Evolutionary conservation across 139 green algal genomes (phyloP).

Genomic region (Chlorella sp.): DNA sequence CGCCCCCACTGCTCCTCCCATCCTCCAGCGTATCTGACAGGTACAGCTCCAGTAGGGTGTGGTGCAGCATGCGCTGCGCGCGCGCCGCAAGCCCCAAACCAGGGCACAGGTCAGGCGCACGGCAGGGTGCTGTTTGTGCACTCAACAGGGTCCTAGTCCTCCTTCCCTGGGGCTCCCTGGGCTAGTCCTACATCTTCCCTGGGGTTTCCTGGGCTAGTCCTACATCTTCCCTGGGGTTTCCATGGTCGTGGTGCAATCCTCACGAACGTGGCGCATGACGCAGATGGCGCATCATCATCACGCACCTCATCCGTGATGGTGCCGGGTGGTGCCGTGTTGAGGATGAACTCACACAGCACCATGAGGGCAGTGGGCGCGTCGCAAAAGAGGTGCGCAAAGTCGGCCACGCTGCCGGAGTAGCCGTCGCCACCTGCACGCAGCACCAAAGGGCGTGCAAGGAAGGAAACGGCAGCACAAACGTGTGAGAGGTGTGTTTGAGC

Average conservation of each 20-base stretch:
- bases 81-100: neutral
- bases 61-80: constrained; percentile 60
- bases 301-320: neutral
- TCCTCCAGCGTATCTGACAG: constrained; percentile 24
- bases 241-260: too few species aligned
- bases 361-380: constrained; percentile 68
- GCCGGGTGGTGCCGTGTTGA: constrained; percentile 44
- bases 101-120: too few species aligned
- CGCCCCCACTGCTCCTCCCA: neutral
- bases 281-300: too few species aligned
- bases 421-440: constrained; percentile 2
- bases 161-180: too few species aligned
- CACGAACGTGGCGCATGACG: too few species aligned
- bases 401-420: constrained; percentile 56
- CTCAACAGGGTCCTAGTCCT: too few species aligned
- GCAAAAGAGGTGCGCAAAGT: constrained; percentile 81
- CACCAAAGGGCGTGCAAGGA: neutral
- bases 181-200: too few species aligned
- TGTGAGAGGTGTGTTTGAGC: too few species aligned
- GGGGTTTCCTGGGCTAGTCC: too few species aligned
- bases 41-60: constrained; percentile 85
- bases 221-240: too few species aligned
- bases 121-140: too few species aligned
- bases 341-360: constrained; percentile 75
- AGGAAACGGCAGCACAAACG: neutral